Base-by-base conservation (phyloP, 2,329 filamentous ascomycete species). In the Aulographum hederae region DNA sequence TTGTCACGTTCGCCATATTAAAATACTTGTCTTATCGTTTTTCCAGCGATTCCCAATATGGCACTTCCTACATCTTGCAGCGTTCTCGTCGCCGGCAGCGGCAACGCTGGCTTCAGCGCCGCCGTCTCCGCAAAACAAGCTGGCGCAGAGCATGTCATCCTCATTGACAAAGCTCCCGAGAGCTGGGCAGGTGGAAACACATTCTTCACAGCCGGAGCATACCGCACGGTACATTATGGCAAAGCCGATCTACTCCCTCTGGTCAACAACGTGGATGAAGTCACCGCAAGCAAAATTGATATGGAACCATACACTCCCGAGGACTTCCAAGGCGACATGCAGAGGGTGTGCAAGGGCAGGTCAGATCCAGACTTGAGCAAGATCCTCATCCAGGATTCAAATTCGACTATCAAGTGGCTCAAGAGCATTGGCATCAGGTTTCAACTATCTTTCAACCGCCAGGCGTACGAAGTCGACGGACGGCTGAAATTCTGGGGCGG, bases 401-500 rank as follows among this genome's bases (percentile, higher is more conserved):
- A 60, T 32, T 47, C 45, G 0, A 50, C 65, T 0, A 48, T 72
- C 5, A 60, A 64, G 40, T 74, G 70, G 70, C 52, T 75, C 2
- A 56, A 56, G 1, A 38, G 45, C 2, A 57, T 67, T 26, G 70
- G 70, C 0, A 50, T 73, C 2, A 53, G 59, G 2, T 75, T 71
- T 41, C 61, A 69, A 42, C 51, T 78, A 3, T 66, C 61, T 2
- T 77, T 77, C 46, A 69, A 75, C 36, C 57, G 73, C 3, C 73
- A 79, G 43, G 68, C 73, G 0, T 78, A 73, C 44, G 56, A 70
- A 34, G 60, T 75, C n/a, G 55, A 67, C 31, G 69, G 66, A 1
- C 53, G 63, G 18, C 61, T 61, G 43, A 71, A 69, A 42, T 78
- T 78, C 45, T 78, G 72, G 72, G 73, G 73, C 8, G 73, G 73